Percentiles rank a stretch among this genome's conserved stretches.
phyloP scores from a whole-genome alignment of 1,139 yeast species.

The Yamadazyma sp. region DNA sequence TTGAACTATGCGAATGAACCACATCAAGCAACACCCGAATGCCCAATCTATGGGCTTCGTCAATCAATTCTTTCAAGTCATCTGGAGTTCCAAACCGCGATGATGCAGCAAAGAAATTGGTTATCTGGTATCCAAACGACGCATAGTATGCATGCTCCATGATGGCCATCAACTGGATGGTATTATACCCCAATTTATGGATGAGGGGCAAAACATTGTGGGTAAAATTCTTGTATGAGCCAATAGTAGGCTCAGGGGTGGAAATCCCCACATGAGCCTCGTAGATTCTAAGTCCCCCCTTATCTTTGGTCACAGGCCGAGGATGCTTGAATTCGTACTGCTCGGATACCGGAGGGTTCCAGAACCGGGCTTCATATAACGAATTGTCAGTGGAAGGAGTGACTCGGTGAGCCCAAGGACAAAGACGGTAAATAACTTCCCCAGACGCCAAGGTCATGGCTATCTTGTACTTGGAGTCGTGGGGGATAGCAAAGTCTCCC shows the following conservation, averaged over 20 bases:
- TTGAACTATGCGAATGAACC: conserved; percentile 95
- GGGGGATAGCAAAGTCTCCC: conserved; percentile 70
- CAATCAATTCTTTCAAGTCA: conserved; percentile 85
- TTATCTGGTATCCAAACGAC: conserved; percentile 93
- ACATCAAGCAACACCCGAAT: conserved; percentile 85
- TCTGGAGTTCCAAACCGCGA: conserved; percentile 95
- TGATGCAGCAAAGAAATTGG: conserved; percentile 85
- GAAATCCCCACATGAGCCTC: conserved; percentile 98
- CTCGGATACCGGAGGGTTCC: conserved; percentile 65
- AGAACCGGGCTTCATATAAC: conserved; percentile 81
- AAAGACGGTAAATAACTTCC: conserved; percentile 72
- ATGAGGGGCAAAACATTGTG: conserved; percentile 78
- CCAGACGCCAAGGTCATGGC: conserved; percentile 67
- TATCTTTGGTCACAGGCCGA: conserved; percentile 51
- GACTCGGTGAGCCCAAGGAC: conserved; percentile 87
- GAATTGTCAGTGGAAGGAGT: conserved; percentile 55
- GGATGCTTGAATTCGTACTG: conserved; percentile 60
- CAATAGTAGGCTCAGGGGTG: conserved; percentile 82
- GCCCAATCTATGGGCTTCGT: conserved; percentile 87
- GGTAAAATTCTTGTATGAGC: conserved; percentile 84
- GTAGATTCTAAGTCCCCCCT: conserved; percentile 71
- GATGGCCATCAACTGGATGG: conserved; percentile 94
- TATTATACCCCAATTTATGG: conserved; percentile 81
- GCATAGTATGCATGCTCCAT: conserved; percentile 99
- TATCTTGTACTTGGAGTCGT: conserved; percentile 77